Base-by-base conservation (phyloP, 2,329 filamentous ascomycete species). In the Pochonia chlamydosporia region DNA sequence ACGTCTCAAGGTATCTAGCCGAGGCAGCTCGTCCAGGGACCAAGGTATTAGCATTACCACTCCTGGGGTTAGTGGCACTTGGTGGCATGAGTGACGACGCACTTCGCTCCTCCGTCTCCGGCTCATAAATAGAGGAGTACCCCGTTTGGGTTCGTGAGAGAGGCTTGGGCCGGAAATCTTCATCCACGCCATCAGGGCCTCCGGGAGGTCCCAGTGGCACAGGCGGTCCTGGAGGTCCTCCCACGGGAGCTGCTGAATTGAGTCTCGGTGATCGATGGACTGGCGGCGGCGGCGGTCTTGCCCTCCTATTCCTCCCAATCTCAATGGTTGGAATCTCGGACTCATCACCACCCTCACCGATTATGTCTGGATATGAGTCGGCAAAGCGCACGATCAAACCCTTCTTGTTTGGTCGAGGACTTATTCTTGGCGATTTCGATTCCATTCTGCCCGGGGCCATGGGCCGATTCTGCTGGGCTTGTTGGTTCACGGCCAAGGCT, bases 341-440 rank as follows among this genome's bases (percentile, higher is more conserved):
- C 64, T 96, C 90, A 59, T 96, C 92, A 28, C 92, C 92, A 49
- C 92, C 92, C 65, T 92, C 85, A 40, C 92, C 92, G 59, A 97
- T 96, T 52, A 96, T 68, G 40, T 89, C 85, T 6, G 91, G 90
- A 46, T 77, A 74, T 9, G 76, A 77, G 55, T 87, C 81, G 44
- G 77, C 78, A 59, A 96, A 96, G 47, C 75, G 80, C 30, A 96
- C 91, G 4, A 72, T 72, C 51, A 93, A 71, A 9, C 85, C 85
- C 64, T 88, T 87, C 60, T 77, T 80, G 43, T 68, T 72, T 21
- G 67, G 68, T 20, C 68, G 69, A 24, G 73, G 69, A 52, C 69
- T 75, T 56, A 63, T 65, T 43, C 62, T 66, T 13, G 72, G 68
- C 37, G 72, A 73, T 52, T 64, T 67, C 18, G 69, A 61, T 36